phyloP scores from a whole-genome alignment of 306 rosid species.

The Cyclanthera cordifolia region DNA sequence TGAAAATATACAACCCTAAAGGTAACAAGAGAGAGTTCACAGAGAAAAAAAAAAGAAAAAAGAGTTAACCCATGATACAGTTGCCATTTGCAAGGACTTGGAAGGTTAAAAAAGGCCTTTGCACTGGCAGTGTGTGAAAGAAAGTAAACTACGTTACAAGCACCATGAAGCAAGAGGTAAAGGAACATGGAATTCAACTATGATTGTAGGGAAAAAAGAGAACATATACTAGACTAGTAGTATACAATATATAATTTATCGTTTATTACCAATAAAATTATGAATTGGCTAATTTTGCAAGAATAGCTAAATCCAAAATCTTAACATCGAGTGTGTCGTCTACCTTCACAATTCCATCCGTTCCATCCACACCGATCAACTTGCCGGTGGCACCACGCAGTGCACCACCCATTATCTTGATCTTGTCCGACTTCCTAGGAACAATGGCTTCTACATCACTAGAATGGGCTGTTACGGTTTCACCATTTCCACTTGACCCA shows the following conservation, averaged over 20 bases:
- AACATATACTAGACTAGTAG: conserved; percentile 5
- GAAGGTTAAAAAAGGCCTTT: too few species aligned
- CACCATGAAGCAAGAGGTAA: background rate
- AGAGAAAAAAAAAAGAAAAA: background rate
- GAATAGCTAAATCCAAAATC: conserved; percentile 69
- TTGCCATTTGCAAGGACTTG: background rate
- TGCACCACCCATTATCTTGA: conserved; percentile 81
- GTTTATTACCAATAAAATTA: background rate
- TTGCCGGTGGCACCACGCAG: conserved; percentile 86
- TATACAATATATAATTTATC: background rate
- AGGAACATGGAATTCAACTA: background rate
- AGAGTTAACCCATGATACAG: background rate
- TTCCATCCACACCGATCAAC: conserved; percentile 95
- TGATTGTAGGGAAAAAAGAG: background rate
- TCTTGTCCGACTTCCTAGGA: conserved; percentile 70
- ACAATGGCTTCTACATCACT: conserved; percentile 68
- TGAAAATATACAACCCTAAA: too few species aligned
- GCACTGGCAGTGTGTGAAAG: too few species aligned
- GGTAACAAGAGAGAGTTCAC: too few species aligned
- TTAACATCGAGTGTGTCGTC: conserved; percentile 89
- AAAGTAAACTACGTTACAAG: too few species aligned
- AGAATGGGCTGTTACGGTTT: conserved; percentile 45
- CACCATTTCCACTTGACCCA: conserved; percentile 68
- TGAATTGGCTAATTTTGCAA: conserved; percentile 69
- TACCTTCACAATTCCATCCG: conserved; percentile 91